Evolutionary conservation across 352 stramenopile species (phyloP).

Genomic region (Globisporangium nagaii): DNA sequence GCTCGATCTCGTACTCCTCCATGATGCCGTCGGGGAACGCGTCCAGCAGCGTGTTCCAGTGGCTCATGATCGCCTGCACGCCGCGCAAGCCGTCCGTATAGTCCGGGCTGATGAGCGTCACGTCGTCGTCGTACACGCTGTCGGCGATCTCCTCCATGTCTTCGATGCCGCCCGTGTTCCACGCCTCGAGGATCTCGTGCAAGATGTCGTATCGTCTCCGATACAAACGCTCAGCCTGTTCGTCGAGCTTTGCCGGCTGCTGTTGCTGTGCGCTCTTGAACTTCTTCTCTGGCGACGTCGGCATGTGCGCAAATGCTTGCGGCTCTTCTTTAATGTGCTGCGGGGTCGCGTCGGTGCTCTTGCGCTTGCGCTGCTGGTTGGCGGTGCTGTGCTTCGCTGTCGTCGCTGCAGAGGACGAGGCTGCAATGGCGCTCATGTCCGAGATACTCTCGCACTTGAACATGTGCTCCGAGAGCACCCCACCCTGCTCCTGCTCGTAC

Average conservation of each 20-base stretch:
- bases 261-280: constrained; percentile 16
- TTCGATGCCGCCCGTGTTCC: constrained; percentile 79
- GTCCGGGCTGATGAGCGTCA: constrained; percentile 63
- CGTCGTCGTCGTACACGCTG: constrained; percentile 66
- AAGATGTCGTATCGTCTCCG: constrained; percentile 66
- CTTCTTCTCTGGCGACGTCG: constrained; percentile 25
- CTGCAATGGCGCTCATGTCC: constrained; percentile 7
- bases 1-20: constrained; percentile 76
- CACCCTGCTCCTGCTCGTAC: constrained; percentile 14
- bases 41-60: constrained; percentile 66
- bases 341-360: constrained; percentile 33
- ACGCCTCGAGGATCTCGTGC: constrained; percentile 69
- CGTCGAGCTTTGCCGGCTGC: constrained; percentile 18
- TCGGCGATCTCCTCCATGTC: constrained; percentile 79
- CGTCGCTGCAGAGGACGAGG: too few species aligned
- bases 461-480: constrained; percentile 14
- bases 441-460: constrained; percentile 15
- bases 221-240: constrained; percentile 50
- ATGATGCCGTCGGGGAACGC: constrained; percentile 78
- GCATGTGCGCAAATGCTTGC: neutral
- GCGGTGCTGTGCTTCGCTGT: constrained; percentile 2
- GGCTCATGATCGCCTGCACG: constrained; percentile 62
- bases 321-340: constrained; percentile 10
- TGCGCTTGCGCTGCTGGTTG: constrained; percentile 52
- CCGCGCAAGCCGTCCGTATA: constrained; percentile 57